Base-by-base conservation (phyloP, 1,284 basidiomycete species). In the Tetrapyrgos nigripes region DNA sequence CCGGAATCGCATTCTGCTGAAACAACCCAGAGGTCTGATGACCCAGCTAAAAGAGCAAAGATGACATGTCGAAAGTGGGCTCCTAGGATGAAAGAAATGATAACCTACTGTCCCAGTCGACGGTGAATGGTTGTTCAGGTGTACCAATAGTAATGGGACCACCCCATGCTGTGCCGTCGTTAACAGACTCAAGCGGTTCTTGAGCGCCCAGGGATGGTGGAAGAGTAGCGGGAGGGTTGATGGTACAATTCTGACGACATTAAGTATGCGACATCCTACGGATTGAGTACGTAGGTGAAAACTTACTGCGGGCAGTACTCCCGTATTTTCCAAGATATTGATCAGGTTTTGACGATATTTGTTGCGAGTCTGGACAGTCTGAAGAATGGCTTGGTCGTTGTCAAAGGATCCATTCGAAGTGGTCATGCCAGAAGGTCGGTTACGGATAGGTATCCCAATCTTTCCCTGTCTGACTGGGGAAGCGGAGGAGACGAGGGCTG, bases 71-170 rank as follows among this genome's bases (percentile, higher is more conserved):
- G n/a, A n/a, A n/a, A n/a, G n/a, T n/a, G n/a, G n/a, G n/a, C n/a
- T n/a, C n/a, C n/a, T n/a, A n/a, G n/a, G n/a, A n/a, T n/a, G n/a
- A n/a, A n/a, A n/a, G n/a, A n/a, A n/a, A n/a, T n/a, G n/a, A n/a
- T n/a, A n/a, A n/a, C n/a, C n/a, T n/a, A n/a, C n/a, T 79, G 58
- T 79, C 75, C 53, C 78, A 76, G 53, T 69, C 67, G 29, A 78
- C 74, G 67, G 61, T 10, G 53, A 64, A 67, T 3, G 49, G 27
- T 43, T 64, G 46, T 6, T 61, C 46, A 19, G 76, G 76, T 4
- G 72, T 73, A 24, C 76, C 75, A 21, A 76, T 64, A 3, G 64
- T 64, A 35, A 76, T 68, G 1, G 54, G 48, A n/a, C 73, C 74
- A 9, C 66, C 65, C 75, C 74, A 77, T 33, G 49, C 53, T 6